phyloP scores from a whole-genome alignment of 768 basidiomycete species.

The Paxillus ammoniavirescens region DNA sequence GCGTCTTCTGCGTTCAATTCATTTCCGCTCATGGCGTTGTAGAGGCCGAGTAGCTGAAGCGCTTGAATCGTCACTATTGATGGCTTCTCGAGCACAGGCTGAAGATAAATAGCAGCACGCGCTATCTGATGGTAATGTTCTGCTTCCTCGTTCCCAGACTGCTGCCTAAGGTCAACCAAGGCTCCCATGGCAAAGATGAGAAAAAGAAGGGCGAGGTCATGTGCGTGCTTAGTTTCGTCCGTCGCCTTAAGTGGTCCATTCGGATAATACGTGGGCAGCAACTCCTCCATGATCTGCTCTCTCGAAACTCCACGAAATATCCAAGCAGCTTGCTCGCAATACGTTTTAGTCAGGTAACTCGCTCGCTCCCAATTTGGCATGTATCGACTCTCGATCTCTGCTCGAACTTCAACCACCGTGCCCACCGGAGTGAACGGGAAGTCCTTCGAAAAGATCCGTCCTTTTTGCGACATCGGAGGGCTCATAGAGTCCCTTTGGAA shows the following conservation, averaged over 20 bases:
- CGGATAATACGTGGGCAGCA: conserved; percentile 42
- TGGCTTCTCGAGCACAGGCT: conserved; percentile 70
- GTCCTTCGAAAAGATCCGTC: conserved; percentile 51
- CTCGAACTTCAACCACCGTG: conserved; percentile 42
- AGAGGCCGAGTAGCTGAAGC: conserved; percentile 66
- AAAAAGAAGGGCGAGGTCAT: conserved; percentile 50
- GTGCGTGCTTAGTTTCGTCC: conserved; percentile 43
- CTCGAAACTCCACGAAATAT: conserved; percentile 47
- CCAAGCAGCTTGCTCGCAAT: conserved; percentile 51
- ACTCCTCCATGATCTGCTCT: conserved; percentile 44
- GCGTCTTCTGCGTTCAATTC: conserved; percentile 56
- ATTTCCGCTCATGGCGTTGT: conserved; percentile 67
- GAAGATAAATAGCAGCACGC: conserved; percentile 61
- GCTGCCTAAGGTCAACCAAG: conserved; percentile 37
- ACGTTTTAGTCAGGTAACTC: conserved; percentile 40
- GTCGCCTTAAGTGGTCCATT: conserved; percentile 15
- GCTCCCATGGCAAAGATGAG: conserved; percentile 54
- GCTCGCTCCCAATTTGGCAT: conserved; percentile 55
- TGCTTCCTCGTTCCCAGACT: conserved; percentile 38
- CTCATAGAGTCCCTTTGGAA: conserved; percentile 27
- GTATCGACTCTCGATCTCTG: conserved; percentile 47
- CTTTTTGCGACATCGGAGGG: conserved; percentile 30
- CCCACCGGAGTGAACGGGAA: conserved; percentile 69
- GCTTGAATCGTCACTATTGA: conserved; percentile 69
- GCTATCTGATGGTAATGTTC: conserved; percentile 70